Conservation (phyloP, 495 filamentous ascomycete genomes). For the Antarctomyces pellizariae region DNA sequence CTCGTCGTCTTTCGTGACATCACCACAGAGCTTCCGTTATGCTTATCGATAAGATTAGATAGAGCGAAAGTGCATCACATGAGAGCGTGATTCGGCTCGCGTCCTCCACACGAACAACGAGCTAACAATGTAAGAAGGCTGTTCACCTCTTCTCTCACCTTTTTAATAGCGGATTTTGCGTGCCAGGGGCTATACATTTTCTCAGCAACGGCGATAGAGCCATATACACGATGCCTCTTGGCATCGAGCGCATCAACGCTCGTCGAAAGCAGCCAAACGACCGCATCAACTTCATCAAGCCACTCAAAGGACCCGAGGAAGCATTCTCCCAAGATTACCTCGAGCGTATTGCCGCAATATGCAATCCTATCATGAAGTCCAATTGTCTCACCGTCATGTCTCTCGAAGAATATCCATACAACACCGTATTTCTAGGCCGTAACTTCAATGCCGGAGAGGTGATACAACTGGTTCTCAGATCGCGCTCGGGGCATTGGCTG, state of each 20-base stretch:
- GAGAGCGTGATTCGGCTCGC: too few relatives aligned
- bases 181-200: too few relatives aligned
- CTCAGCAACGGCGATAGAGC: neutral
- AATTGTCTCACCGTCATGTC: conserved; percentile 43
- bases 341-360: conserved; percentile 55
- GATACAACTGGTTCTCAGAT: conserved; percentile 53
- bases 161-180: too few relatives aligned
- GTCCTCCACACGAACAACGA: too few relatives aligned
- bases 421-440: conserved; percentile 49
- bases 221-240: conserved; percentile 31
- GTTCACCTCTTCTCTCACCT: too few relatives aligned
- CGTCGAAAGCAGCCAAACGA: conserved; percentile 40
- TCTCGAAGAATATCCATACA: conserved; percentile 54
- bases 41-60: too few relatives aligned
- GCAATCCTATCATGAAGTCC: conserved; percentile 47
- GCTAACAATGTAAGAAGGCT: too few relatives aligned
- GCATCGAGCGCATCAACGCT: conserved; percentile 43
- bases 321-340: conserved; percentile 42
- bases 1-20: too few relatives aligned
- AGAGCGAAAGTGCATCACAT: too few relatives aligned
- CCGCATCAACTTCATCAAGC: conserved; percentile 55
- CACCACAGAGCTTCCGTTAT: too few relatives aligned
- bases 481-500: conserved; percentile 39
- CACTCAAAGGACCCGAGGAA: conserved; percentile 33
- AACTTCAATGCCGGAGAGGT: conserved; percentile 76